Evolutionary conservation across 768 basidiomycete genomes (phyloP).

Genomic region (Scleroderma bovista): DNA sequence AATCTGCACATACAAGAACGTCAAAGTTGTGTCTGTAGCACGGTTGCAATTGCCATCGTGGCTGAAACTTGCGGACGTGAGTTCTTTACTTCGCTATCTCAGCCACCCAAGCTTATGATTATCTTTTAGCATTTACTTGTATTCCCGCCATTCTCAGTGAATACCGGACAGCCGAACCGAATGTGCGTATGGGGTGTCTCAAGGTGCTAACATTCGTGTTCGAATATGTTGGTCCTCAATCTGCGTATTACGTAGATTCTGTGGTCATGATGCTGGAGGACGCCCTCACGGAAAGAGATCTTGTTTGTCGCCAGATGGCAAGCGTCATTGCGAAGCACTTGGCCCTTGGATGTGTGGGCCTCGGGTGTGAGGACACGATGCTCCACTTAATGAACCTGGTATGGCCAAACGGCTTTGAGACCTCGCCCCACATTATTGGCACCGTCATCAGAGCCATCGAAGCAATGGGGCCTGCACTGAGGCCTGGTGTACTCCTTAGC

Average conservation of each 20-base stretch:
- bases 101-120: constrained; percentile 5
- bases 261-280: constrained; percentile 98
- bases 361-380: constrained; percentile 98
- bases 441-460: constrained; percentile 98
- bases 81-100: constrained; percentile 9
- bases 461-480: constrained; percentile 93
- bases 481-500: constrained; percentile 86
- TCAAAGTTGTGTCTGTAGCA: constrained; percentile 96
- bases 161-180: constrained; percentile 96
- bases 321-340: constrained; percentile 98
- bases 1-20: constrained; percentile 98
- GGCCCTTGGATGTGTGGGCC: constrained; percentile 92
- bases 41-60: constrained; percentile 95
- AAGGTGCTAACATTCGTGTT: constrained; percentile 99
- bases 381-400: constrained; percentile 96
- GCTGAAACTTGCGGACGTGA: constrained; percentile 85
- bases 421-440: constrained; percentile 95
- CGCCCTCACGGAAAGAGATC: constrained; percentile 94
- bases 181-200: constrained; percentile 97
- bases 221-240: constrained; percentile 97
- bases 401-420: constrained; percentile 99
- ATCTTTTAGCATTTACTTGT: constrained; percentile 79
- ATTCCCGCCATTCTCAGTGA: constrained; percentile 99
- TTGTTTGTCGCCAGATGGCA: constrained; percentile 97
- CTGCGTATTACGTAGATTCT: constrained; percentile 94